phyloP scores from a whole-genome alignment of 2,329 filamentous ascomycete genomes.

The Hymenoscyphus linearis region DNA sequence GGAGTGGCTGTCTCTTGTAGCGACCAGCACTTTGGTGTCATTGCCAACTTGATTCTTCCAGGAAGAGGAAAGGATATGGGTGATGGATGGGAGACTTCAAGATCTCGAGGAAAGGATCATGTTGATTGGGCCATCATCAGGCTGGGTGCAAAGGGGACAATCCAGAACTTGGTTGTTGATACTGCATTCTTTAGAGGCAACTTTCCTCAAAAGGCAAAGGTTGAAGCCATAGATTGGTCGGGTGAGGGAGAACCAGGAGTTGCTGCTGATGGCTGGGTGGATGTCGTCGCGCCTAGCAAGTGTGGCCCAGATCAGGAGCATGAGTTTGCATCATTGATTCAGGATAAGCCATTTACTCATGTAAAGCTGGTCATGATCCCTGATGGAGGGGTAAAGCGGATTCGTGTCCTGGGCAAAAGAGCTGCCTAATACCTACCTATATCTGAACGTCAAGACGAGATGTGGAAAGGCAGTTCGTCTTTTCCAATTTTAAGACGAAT shows the following conservation, averaged over 20 bases:
- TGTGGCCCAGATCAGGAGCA: constrained; percentile 71
- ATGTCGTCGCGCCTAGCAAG: constrained; percentile 61
- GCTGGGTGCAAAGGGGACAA: constrained; percentile 59
- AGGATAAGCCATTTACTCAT: constrained; percentile 64
- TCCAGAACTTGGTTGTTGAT: constrained; percentile 67
- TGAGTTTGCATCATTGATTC: constrained; percentile 51
- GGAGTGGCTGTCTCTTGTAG: constrained; percentile 70
- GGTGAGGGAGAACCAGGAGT: constrained; percentile 48
- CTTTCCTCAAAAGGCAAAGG: constrained; percentile 70
- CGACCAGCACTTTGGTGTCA: constrained; percentile 80
- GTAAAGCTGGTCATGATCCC: constrained; percentile 83
- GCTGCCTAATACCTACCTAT: constrained; percentile 13
- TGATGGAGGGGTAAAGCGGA: constrained; percentile 85
- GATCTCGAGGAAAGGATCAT: constrained; percentile 66
- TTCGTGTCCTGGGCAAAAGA: constrained; percentile 69
- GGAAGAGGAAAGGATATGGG: constrained; percentile 80
- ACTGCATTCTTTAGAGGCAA: constrained; percentile 82
- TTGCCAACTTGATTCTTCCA: constrained; percentile 73
- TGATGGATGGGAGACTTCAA: constrained; percentile 80
- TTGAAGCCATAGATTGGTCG: constrained; percentile 56
- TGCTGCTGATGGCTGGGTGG: constrained; percentile 57
- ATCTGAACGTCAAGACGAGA: no score
- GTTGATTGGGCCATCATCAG: constrained; percentile 77
- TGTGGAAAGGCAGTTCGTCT: background rate
- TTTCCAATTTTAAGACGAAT: background rate